These are phyloP conservation scores for Aspergillus hortae DNA, from an alignment of 2,329 filamentous ascomycete genomes.

Conservation along the genomic window DNA sequence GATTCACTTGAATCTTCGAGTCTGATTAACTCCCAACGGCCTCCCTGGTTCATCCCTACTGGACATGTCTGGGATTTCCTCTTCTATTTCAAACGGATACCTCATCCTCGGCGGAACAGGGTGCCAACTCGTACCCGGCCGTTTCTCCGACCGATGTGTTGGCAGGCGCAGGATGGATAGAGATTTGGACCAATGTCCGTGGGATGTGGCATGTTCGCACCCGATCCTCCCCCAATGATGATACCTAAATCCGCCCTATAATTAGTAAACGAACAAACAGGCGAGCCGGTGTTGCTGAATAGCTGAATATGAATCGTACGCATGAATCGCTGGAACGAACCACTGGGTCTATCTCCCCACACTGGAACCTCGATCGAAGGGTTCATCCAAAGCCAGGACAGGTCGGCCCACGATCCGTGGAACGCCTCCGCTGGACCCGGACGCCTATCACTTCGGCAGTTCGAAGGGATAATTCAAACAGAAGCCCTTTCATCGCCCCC, in stretches of 20 bases:
- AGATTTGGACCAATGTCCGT: not conserved
- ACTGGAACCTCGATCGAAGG: conserved; percentile 6
- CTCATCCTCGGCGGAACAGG: not conserved
- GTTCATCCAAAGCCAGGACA: conserved; percentile 7
- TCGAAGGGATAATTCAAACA: not conserved
- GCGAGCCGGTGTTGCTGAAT: too few relatives aligned
- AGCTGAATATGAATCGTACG: too few relatives aligned
- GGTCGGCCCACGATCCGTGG: conserved; percentile 1
- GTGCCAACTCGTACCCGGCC: not conserved
- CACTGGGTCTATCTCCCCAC: conserved; percentile 4
- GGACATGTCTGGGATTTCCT: not conserved
- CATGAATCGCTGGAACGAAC: conserved; percentile 5
- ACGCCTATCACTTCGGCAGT: not conserved
- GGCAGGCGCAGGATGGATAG: not conserved
- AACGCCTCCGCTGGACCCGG: not conserved
- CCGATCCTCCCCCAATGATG: not conserved
- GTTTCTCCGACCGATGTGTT: not conserved
- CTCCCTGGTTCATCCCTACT: not conserved
- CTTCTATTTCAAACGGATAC: too few relatives aligned
- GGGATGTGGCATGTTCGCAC: not conserved
- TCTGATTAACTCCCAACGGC: not conserved
- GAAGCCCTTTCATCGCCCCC: not conserved
- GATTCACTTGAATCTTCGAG: not conserved
- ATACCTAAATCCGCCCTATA: not conserved
- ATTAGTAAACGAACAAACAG: not conserved